phyloP scores from a whole-genome alignment of 1,284 basidiomycete species.

The Rhodotorula sp. region DNA sequence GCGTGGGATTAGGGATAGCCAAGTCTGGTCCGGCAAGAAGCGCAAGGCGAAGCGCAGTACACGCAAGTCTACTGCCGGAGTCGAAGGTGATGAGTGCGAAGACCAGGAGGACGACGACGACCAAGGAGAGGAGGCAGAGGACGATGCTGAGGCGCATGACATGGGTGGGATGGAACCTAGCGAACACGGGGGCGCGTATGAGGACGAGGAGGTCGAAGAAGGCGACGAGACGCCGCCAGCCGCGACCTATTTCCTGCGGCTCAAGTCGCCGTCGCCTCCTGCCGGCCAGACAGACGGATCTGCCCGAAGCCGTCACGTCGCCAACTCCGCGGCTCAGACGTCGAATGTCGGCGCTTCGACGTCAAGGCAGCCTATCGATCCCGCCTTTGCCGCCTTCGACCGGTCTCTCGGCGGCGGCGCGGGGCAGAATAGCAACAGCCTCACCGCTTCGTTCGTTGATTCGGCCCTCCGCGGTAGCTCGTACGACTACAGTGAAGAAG shows the following conservation, averaged over 20 bases:
- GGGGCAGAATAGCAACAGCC: slow-evolving; percentile 6
- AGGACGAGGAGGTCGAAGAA: background rate
- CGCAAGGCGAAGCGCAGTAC: slow-evolving; percentile 17
- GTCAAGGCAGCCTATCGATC: slow-evolving; percentile 2
- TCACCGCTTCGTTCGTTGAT: slow-evolving; percentile 51
- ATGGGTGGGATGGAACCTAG: slow-evolving; percentile 10
- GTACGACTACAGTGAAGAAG: slow-evolving; percentile 74
- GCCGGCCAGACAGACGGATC: background rate
- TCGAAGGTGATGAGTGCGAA: slow-evolving; percentile 5
- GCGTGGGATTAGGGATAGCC: slow-evolving; percentile 31
- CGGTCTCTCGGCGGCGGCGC: slow-evolving; percentile 9
- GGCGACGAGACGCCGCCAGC: slow-evolving; percentile 13
- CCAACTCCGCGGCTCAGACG: slow-evolving; percentile 5
- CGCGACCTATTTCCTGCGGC: slow-evolving; percentile 34
- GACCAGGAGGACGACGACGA: slow-evolving; percentile 11
- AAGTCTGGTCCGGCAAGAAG: slow-evolving; percentile 40
- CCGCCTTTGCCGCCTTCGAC: slow-evolving; percentile 32
- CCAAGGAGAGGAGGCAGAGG: slow-evolving; percentile 4
- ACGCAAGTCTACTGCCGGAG: slow-evolving; percentile 7
- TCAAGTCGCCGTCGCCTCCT: slow-evolving; percentile 10
- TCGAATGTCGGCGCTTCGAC: background rate
- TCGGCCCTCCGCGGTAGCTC: slow-evolving; percentile 59
- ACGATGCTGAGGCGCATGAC: background rate
- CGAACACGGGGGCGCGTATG: slow-evolving; percentile 5
- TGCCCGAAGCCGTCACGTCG: background rate